Evolutionary conservation across 495 filamentous ascomycete species (phyloP), one percentile per base, ranked within the genome.

Genomic region (Penicillium crystallinum): DNA sequence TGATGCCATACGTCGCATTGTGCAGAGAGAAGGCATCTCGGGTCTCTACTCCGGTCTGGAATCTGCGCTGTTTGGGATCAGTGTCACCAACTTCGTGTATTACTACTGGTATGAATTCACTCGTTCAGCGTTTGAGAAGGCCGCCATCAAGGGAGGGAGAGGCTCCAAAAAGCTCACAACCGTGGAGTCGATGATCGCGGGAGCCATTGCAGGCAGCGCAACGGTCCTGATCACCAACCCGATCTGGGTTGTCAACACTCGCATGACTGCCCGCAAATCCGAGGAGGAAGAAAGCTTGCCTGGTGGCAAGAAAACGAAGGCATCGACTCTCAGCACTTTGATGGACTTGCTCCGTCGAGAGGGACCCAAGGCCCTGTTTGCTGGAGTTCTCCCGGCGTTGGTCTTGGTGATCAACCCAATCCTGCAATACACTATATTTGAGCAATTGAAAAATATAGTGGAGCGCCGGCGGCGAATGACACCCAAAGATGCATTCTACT

Each of bases 61-160:
- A 59, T 91, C 86, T 19, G 93, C 93, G 8, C 77, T 99, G 4
- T 97, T 99, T 68, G 93, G 95, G 59, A 97, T 97, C 73, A 92
- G 87, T 68, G 85, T 99, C 52, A 99, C 93, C 49, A 99, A 99
- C 71, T 97, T 99, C 59, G 91, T 99, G 19, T 99, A 99, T 73
- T 99, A 99, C 72, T 99, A 99, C 73, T 99, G 93, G 85, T 99
- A 97, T 75, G 93, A 99, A 74, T 97, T 90, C 88, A 92, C 91
- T 47, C 87, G 93, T 19, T 77, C 88, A 37, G 85, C 84, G 59
- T 96, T 97, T 70, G 89, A 95, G 68, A 81, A 82, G 34, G 89
- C 91, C 11, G 90, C 90, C 27, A 59, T 76, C 29, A 82, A 82
- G 58, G 69, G 88, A 38, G 88, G 89, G n/a, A 84, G 91, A 34